These are phyloP conservation scores for Boletus bicolor DNA, from an alignment of 768 basidiomycete species.

Conservation along the genomic window DNA sequence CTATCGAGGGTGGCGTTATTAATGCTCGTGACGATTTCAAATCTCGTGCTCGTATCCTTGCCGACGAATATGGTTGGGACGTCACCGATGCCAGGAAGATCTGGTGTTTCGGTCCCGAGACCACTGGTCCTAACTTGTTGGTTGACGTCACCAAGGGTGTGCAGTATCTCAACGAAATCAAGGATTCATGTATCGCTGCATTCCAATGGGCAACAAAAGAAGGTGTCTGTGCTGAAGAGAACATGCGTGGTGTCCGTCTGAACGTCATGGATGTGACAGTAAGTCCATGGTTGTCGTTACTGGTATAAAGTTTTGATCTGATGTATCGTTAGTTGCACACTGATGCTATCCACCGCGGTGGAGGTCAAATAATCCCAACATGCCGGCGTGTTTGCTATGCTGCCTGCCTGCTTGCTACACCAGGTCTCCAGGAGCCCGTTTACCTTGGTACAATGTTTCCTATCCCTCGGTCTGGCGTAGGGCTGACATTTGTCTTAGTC, in stretches of 20 bases:
- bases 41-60: constrained; percentile 88
- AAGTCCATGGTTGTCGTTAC: constrained; percentile 28
- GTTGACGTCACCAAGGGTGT: constrained; percentile 99
- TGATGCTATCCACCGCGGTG: constrained; percentile 99
- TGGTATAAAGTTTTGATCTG: not conserved
- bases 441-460: constrained; percentile 65
- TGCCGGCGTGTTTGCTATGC: constrained; percentile 96
- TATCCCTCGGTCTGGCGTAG: not conserved
- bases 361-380: constrained; percentile 97
- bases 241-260: constrained; percentile 96
- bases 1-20: constrained; percentile 86
- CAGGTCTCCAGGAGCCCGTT: constrained; percentile 92
- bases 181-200: constrained; percentile 98
- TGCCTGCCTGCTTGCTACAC: constrained; percentile 87
- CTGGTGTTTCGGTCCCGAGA: constrained; percentile 99
- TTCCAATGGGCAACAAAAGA: constrained; percentile 99
- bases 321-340: constrained; percentile 69
- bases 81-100: constrained; percentile 99
- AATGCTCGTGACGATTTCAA: constrained; percentile 97
- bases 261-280: constrained; percentile 96
- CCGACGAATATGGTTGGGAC: constrained; percentile 97
- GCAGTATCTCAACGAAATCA: constrained; percentile 99
- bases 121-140: constrained; percentile 93
- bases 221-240: constrained; percentile 94
- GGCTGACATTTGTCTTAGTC: constrained; percentile 44